These are phyloP conservation scores for Lasiodiplodia citricola DNA, from an alignment of 2,329 filamentous ascomycete species.

Conservation along the genomic window DNA sequence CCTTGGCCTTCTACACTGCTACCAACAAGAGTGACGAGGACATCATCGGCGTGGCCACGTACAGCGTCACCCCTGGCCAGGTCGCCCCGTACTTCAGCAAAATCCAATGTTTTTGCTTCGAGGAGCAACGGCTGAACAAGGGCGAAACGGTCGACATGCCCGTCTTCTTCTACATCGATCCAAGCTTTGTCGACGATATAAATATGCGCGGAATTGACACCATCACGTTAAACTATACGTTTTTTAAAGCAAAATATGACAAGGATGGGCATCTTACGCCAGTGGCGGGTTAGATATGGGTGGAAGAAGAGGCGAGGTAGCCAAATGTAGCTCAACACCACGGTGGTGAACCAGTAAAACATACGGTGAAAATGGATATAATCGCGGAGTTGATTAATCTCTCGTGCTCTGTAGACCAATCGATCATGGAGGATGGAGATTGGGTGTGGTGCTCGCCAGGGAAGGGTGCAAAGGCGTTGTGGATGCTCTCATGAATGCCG, in stretches of 20 bases:
- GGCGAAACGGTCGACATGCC: slow-evolving; percentile 99
- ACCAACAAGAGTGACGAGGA: slow-evolving; percentile 89
- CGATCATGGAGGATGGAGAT: too few relatives aligned
- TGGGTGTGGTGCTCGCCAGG: too few relatives aligned
- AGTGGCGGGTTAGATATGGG: slow-evolving; percentile 43
- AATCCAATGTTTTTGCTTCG: slow-evolving; percentile 99
- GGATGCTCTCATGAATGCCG: too few relatives aligned
- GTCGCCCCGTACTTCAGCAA: slow-evolving; percentile 98
- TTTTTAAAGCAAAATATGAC: slow-evolving; percentile 90
- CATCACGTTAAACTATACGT: slow-evolving; percentile 95
- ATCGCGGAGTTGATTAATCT: too few relatives aligned
- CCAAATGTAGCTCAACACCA: too few relatives aligned
- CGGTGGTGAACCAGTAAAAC: too few relatives aligned
- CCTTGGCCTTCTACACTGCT: slow-evolving; percentile 95
- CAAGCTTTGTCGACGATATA: slow-evolving; percentile 88
- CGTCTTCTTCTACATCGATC: slow-evolving; percentile 98
- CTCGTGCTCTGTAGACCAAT: too few relatives aligned
- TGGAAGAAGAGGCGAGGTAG: too few relatives aligned
- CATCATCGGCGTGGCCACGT: slow-evolving; percentile 97
- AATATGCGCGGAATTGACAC: slow-evolving; percentile 95
- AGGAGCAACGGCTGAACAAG: slow-evolving; percentile 89
- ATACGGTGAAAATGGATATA: too few relatives aligned
- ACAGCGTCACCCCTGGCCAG: slow-evolving; percentile 94
- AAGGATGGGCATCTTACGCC: slow-evolving; percentile 71
- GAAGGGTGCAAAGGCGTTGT: too few relatives aligned